These are phyloP conservation scores for Verticillium isaacii DNA, from an alignment of 2,329 filamentous ascomycete genomes.

Conservation along the genomic window DNA sequence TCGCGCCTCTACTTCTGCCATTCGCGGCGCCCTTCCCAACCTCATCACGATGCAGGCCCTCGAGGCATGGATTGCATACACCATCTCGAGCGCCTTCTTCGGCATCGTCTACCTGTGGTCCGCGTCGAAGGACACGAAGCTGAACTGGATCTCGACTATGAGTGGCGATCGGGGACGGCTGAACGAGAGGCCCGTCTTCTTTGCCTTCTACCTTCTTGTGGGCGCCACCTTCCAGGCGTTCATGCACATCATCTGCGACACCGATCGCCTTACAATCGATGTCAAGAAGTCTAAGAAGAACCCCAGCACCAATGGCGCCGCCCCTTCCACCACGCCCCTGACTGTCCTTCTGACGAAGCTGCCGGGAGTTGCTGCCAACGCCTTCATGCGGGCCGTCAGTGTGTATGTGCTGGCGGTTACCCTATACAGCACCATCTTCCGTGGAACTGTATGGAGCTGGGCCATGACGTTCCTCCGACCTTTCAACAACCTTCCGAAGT, in stretches of 20 bases:
- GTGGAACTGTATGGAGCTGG: constrained; percentile 62
- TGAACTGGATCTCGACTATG: constrained; percentile 70
- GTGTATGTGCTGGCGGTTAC: constrained; percentile 42
- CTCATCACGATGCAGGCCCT: constrained; percentile 56
- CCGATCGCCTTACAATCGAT: constrained; percentile 59
- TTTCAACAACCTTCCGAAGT: constrained; percentile 71
- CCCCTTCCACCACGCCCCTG: constrained; percentile 13
- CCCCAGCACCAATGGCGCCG: constrained; percentile 4
- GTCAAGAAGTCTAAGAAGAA: constrained; percentile 14
- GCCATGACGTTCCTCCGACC: constrained; percentile 66
- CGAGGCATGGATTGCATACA: constrained; percentile 72
- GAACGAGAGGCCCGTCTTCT: constrained; percentile 82
- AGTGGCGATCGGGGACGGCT: constrained; percentile 68
- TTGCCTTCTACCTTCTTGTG: constrained; percentile 65
- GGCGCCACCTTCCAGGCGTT: constrained; percentile 67
- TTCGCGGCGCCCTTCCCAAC: constrained; percentile 57
- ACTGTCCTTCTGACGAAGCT: constrained; percentile 32
- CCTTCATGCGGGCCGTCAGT: constrained; percentile 33
- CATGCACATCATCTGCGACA: constrained; percentile 67
- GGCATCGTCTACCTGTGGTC: constrained; percentile 78
- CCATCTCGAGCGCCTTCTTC: constrained; percentile 73
- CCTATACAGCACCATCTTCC: constrained; percentile 59
- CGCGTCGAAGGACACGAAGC: constrained; percentile 50
- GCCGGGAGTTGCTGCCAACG: constrained; percentile 30
- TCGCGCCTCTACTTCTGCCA: constrained; percentile 64